phyloP scores from a whole-genome alignment of 768 basidiomycete species.

The Pleurotus sapidus region DNA sequence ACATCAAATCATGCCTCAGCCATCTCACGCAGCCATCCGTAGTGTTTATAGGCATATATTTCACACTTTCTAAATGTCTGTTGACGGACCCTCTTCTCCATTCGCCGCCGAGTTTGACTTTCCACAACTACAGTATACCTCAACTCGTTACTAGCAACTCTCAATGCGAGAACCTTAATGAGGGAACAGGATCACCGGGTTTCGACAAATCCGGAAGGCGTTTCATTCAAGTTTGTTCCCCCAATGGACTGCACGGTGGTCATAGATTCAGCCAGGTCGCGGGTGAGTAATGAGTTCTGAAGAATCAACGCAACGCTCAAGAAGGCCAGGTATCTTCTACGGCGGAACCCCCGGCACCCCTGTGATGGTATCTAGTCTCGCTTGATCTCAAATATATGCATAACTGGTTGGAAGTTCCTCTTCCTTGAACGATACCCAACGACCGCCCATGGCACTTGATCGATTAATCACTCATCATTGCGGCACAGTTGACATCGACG shows the following conservation, averaged over 20 bases:
- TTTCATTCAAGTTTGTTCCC: constrained; percentile 5
- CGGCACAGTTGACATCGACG: too few relatives aligned
- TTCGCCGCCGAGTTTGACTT: neutral
- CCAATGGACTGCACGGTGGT: neutral
- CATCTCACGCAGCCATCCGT: neutral
- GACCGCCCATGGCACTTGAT: too few relatives aligned
- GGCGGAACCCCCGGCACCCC: too few relatives aligned
- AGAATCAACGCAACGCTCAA: neutral
- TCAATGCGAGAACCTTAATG: constrained; percentile 12
- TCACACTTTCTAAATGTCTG: constrained; percentile 44
- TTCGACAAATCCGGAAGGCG: neutral
- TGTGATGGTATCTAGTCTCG: too few relatives aligned
- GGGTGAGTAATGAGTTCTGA: neutral
- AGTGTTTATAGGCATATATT: constrained; percentile 42
- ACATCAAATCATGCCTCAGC: too few relatives aligned
- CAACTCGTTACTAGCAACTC: constrained; percentile 33
- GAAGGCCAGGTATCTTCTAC: too few relatives aligned
- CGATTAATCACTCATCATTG: too few relatives aligned
- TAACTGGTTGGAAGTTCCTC: too few relatives aligned
- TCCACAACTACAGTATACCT: constrained; percentile 27
- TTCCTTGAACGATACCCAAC: too few relatives aligned
- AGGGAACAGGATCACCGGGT: constrained; percentile 2
- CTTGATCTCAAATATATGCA: too few relatives aligned
- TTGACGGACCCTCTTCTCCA: neutral
- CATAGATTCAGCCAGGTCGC: neutral